Conservation (phyloP, 2,329 filamentous ascomycete species). For the Clonostachys rosea region DNA sequence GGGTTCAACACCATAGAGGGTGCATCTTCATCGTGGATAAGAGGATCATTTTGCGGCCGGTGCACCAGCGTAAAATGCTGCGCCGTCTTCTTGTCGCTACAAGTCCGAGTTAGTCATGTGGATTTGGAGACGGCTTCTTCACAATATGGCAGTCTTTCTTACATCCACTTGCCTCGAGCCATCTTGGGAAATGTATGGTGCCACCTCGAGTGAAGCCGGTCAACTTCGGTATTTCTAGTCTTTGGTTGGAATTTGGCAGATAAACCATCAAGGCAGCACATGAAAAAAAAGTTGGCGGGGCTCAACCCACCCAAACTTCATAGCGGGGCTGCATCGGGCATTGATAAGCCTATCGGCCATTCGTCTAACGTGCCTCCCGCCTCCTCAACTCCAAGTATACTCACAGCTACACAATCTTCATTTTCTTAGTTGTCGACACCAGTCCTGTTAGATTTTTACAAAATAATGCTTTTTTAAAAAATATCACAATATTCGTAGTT, state of each 20-base stretch:
- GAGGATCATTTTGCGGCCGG: conserved; percentile 93
- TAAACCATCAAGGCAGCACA: not conserved
- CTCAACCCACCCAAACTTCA: not conserved
- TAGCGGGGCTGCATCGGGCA: too few relatives aligned
- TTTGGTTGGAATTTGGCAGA: not conserved
- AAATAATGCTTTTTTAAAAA: too few relatives aligned
- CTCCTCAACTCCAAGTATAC: too few relatives aligned
- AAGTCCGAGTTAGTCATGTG: not conserved
- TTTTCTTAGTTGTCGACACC: too few relatives aligned
- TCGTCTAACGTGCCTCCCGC: too few relatives aligned
- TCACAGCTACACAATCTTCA: too few relatives aligned
- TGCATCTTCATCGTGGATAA: conserved; percentile 87
- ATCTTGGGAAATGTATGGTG: conserved; percentile 42
- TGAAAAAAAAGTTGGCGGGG: not conserved
- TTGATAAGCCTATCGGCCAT: too few relatives aligned
- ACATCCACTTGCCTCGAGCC: conserved; percentile 71
- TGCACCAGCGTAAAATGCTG: conserved; percentile 93
- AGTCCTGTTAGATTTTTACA: too few relatives aligned
- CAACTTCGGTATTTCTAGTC: not conserved
- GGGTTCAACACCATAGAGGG: conserved; percentile 88
- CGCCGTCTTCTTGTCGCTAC: conserved; percentile 79
- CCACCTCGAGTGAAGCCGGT: not conserved
- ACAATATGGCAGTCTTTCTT: conserved; percentile 8
- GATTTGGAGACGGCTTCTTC: conserved; percentile 13
- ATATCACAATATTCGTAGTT: too few relatives aligned